Evolutionary conservation across 1,284 basidiomycete species (phyloP).

Genomic region (Phlebopus sp.): DNA sequence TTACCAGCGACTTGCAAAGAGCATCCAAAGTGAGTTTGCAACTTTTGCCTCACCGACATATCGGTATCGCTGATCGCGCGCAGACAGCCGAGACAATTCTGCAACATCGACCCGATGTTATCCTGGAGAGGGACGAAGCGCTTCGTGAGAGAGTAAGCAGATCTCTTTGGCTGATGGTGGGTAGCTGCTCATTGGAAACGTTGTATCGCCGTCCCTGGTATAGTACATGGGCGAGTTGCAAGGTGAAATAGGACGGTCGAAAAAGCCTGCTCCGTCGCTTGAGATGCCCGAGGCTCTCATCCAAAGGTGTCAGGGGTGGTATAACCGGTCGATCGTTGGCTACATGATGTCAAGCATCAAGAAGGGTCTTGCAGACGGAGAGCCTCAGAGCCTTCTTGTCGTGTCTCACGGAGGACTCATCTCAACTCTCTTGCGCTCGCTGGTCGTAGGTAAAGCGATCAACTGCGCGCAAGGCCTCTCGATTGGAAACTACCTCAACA

Average conservation of each 20-base stretch:
- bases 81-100: constrained; percentile 68
- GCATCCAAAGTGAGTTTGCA: constrained; percentile 49
- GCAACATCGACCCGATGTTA: constrained; percentile 45
- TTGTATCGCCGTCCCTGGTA: constrained; percentile 3
- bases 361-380: constrained; percentile 11
- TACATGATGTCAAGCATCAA: constrained; percentile 30
- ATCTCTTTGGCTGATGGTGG: not conserved
- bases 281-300: constrained; percentile 42
- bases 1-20: constrained; percentile 64
- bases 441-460: constrained; percentile 43
- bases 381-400: constrained; percentile 44
- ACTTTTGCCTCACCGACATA: not conserved
- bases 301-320: constrained; percentile 56
- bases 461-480: constrained; percentile 39
- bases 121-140: constrained; percentile 41
- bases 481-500: constrained; percentile 47
- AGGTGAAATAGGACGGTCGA: constrained; percentile 37
- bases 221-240: constrained; percentile 67
- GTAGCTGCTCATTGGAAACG: constrained; percentile 1
- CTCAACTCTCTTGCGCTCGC: constrained; percentile 43
- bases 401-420: constrained; percentile 69
- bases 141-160: constrained; percentile 62
- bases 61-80: not conserved
- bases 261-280: constrained; percentile 27
- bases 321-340: constrained; percentile 47